phyloP scores from a whole-genome alignment of 306 rosid species.

The Argentina anserina region DNA sequence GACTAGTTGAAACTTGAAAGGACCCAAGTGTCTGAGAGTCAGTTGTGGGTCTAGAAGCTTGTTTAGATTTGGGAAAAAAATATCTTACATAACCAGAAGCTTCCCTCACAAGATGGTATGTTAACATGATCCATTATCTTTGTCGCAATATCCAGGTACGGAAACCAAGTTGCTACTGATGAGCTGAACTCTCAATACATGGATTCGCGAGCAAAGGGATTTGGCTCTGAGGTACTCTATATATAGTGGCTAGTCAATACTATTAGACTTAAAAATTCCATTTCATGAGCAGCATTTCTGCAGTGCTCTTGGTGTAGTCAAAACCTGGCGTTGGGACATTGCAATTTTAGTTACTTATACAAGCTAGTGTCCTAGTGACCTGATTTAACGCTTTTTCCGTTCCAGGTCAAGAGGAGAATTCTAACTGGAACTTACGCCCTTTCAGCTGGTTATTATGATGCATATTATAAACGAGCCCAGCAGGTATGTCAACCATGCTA shows the following conservation, averaged over 20 bases:
- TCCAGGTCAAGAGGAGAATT: constrained; percentile 97
- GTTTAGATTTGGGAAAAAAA: background rate
- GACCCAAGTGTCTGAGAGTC: background rate
- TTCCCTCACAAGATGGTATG: background rate
- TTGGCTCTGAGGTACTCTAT: constrained; percentile 80
- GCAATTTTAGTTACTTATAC: background rate
- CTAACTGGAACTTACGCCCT: constrained; percentile 93
- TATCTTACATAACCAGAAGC: background rate
- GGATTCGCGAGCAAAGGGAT: constrained; percentile 80
- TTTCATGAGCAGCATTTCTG: background rate
- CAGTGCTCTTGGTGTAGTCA: background rate
- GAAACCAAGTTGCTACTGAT: constrained; percentile 69
- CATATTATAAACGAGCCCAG: constrained; percentile 96
- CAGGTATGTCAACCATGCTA: constrained; percentile 52
- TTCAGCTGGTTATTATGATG: constrained; percentile 98
- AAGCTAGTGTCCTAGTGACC: background rate
- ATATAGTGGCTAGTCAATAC: constrained; percentile 7
- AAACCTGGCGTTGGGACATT: background rate
- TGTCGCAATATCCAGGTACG: constrained; percentile 55
- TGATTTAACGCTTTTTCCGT: constrained; percentile 16
- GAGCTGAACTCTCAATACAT: constrained; percentile 70
- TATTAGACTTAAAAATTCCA: constrained; percentile 2
- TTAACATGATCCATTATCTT: constrained; percentile 4
- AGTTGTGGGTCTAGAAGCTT: background rate
- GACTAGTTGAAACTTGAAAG: background rate